These are phyloP conservation scores for Acacia melanoxylon DNA, from an alignment of 306 rosid species.

Conservation along the genomic window DNA sequence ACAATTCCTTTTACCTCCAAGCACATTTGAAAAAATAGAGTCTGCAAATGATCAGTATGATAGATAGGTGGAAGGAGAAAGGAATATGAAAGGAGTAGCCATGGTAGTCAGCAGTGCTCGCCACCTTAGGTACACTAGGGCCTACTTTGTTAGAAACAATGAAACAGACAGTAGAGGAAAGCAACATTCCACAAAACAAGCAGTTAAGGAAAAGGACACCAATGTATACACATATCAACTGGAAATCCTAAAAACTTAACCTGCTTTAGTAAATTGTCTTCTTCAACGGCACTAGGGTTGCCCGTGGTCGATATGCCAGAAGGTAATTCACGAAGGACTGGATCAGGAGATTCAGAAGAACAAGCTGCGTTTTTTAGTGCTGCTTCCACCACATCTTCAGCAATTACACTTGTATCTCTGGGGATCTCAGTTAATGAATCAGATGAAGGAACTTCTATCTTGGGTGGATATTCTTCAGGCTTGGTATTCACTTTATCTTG, in stretches of 20 bases:
- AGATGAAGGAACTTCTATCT: constrained; percentile 35
- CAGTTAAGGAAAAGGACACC: background rate
- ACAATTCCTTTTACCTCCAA: background rate
- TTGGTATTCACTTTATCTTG: constrained; percentile 41
- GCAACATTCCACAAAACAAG: background rate
- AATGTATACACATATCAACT: background rate
- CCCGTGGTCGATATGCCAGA: constrained; percentile 32
- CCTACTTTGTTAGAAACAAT: background rate
- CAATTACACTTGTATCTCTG: constrained; percentile 35
- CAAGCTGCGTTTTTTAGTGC: constrained; percentile 28
- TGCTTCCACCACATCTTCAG: constrained; percentile 32
- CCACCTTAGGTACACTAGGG: background rate
- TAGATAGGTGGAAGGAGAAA: background rate
- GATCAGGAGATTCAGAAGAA: constrained; percentile 42
- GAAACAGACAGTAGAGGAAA: constrained; percentile 20
- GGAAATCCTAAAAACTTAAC: constrained; percentile 43
- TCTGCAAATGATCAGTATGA: background rate
- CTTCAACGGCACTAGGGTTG: constrained; percentile 28
- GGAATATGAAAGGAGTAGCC: background rate
- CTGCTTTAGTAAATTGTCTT: constrained; percentile 49
- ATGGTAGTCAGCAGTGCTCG: background rate
- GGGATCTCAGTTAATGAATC: constrained; percentile 34
- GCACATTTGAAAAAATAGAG: background rate
- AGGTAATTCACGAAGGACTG: constrained; percentile 43
- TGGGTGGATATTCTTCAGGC: constrained; percentile 38